phyloP scores from a whole-genome alignment of 2,329 filamentous ascomycete species.

The Aphanoascus verrucosus region DNA sequence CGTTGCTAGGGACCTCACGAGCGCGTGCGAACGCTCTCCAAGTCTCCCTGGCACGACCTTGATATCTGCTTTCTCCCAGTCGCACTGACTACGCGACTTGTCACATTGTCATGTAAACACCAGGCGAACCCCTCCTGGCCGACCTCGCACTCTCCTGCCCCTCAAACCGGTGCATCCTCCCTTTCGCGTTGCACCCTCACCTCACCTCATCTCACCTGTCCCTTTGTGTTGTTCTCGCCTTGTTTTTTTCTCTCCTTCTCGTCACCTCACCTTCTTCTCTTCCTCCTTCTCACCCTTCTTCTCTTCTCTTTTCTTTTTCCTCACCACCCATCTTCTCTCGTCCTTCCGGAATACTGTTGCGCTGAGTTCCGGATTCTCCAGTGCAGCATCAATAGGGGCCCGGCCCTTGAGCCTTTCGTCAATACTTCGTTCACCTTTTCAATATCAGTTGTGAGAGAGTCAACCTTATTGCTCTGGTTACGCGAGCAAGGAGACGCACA shows the following conservation, averaged over 20 bases:
- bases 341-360: background rate
- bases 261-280: constrained; percentile 8
- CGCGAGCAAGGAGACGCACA: background rate
- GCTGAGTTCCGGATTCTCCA: background rate
- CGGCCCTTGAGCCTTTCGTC: background rate
- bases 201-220: background rate
- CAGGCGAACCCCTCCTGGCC: too few species aligned
- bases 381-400: background rate
- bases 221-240: background rate
- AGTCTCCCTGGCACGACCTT: too few species aligned
- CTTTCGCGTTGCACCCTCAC: too few species aligned
- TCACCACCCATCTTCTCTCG: background rate
- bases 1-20: too few species aligned
- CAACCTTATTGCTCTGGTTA: background rate
- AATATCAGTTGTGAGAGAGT: background rate
- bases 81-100: background rate
- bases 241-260: background rate
- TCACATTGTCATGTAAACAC: too few species aligned
- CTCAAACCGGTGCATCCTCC: background rate
- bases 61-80: background rate
- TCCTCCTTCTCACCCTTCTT: constrained; percentile 3
- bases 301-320: background rate
- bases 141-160: too few species aligned
- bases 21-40: too few species aligned
- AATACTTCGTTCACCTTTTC: background rate